Evolutionary conservation across 2,329 filamentous ascomycete genomes (phyloP), one percentile per base, ranked within the genome.

Genomic region (Fusarium sp.): DNA sequence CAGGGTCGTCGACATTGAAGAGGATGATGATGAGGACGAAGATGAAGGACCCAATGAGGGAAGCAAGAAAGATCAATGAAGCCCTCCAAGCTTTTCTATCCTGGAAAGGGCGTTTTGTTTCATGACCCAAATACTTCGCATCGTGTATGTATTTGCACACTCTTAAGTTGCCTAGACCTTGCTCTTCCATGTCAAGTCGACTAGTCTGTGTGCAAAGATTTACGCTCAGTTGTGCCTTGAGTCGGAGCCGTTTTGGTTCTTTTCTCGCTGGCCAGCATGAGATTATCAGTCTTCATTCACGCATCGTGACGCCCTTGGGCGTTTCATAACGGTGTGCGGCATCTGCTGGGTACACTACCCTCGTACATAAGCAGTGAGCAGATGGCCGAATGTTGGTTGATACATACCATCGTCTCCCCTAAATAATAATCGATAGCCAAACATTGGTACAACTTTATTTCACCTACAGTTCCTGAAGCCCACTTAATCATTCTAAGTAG

Each of bases 151-250:
- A 69, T 80, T 80, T 92, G 94, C 94, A 95, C 92, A 91, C 92
- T 92, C 91, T 97, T 97, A 92, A 97, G 94, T 96, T 97, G 93
- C 88, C 93, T 94, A 88, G 88, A 89, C 83, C 83, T 80, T 85
- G 79, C 86, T 88, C 84, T 83, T 87, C 92, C 88, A 88, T 95
- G 90, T 90, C 89, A 89, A 94, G 93, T 90, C 91, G 90, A 96
- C 95, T 90, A 96, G 94, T 97, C 94, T 92, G 89, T 90, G 92
- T 97, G 94, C 94, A 93, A 86, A 97, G 86, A 97, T 87, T 63
- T 82, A 88, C 76, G 80, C 83, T 81, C 81, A 79, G 74, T 75
- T 77, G 74, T 73, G 79, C 82, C 81, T 78, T 81, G 81, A 80
- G 77, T 76, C 65, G 72, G 75, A 72, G 75, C 81, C 87, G 87